Conservation (phyloP, 148 eudicot genomes). For the Spergularia bocconei region DNA sequence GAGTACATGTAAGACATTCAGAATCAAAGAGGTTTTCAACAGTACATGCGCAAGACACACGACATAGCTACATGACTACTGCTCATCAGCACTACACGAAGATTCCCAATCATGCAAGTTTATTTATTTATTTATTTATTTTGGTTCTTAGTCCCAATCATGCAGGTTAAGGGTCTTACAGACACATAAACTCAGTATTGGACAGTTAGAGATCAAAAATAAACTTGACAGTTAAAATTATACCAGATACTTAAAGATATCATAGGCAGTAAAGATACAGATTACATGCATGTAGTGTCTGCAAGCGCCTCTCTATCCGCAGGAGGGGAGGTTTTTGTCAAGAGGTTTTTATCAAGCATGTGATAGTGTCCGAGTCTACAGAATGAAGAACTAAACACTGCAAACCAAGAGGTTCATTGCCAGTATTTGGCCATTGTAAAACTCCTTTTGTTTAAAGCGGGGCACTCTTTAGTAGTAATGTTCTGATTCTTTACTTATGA, state of each 20-base stretch:
- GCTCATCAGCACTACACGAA: not conserved
- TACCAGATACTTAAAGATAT: no score
- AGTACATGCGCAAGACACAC: not conserved
- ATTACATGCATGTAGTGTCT: no score
- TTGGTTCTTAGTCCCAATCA: not conserved
- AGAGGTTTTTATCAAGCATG: no score
- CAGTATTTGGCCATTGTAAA: not conserved
- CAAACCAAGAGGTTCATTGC: not conserved
- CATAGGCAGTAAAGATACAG: no score
- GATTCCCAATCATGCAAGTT: no score
- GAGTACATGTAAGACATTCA: not conserved
- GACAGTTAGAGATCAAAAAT: no score
- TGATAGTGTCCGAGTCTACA: no score
- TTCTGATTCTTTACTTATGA: not conserved
- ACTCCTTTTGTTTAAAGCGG: not conserved
- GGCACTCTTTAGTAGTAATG: not conserved
- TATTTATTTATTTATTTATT: no score
- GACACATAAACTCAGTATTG: not conserved
- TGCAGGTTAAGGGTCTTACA: not conserved
- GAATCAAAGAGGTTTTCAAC: not conserved
- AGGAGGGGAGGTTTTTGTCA: no score
- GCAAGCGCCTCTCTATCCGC: no score
- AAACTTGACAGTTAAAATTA: no score
- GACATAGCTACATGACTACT: not conserved
- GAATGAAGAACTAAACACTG: no score